A percentile compares a stretch with the other conserved stretches of the same genome.
Evolutionary conservation across 78 protist species (phyloP).

Genomic region (Cavenderia fasciculata): DNA sequence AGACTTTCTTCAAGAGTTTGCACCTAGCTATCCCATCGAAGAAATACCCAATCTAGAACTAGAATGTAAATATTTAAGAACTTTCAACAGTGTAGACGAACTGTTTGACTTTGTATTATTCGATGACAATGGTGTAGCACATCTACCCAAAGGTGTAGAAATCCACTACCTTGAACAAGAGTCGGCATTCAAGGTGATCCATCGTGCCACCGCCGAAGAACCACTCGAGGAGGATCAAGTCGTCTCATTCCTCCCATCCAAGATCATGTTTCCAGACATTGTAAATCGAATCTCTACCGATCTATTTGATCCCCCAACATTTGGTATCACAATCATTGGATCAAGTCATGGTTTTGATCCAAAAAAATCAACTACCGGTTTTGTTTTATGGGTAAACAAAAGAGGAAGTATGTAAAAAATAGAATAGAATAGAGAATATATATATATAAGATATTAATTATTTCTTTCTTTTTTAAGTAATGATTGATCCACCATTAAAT

Average conservation of each 20-base stretch:
- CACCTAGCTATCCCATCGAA: constrained; percentile 7
- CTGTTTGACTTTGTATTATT: constrained; percentile 54
- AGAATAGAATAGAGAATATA: neutral
- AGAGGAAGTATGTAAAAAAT: constrained; percentile 77
- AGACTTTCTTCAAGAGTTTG: constrained; percentile 60
- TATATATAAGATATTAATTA: neutral
- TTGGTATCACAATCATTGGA: constrained; percentile 86
- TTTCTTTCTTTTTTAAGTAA: constrained; percentile 11
- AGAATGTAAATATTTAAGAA: constrained; percentile 66
- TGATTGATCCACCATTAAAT: constrained; percentile 89
- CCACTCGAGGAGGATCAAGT: neutral
- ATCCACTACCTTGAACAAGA: constrained; percentile 24
- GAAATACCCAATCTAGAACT: constrained; percentile 57
- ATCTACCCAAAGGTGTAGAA: constrained; percentile 35
- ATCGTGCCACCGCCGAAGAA: neutral
- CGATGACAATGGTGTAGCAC: constrained; percentile 56
- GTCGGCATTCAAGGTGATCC: constrained; percentile 27
- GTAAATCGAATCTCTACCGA: constrained; percentile 18
- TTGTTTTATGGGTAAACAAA: constrained; percentile 83
- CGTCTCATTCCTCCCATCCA: constrained; percentile 25
- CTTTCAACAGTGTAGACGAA: constrained; percentile 61
- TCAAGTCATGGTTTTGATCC: constrained; percentile 83
- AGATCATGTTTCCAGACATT: constrained; percentile 50
- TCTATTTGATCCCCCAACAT: constrained; percentile 83
- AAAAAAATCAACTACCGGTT: constrained; percentile 84